A percentile compares a stretch with the other conserved stretches of the same genome.
Evolutionary conservation across 2,329 filamentous ascomycete genomes (phyloP).

Genomic region (Alternaria ethzedia): DNA sequence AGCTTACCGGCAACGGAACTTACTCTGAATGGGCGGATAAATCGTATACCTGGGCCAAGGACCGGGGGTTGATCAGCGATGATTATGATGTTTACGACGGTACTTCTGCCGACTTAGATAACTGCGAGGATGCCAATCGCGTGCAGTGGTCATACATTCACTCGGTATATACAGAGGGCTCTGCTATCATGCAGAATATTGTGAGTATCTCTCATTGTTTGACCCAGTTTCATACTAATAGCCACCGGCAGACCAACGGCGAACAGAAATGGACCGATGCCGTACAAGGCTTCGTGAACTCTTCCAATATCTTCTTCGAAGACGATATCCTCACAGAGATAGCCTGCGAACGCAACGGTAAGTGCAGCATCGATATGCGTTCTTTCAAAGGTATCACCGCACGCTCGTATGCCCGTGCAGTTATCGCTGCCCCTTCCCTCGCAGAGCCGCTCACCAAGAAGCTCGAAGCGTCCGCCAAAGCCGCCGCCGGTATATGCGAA

Average conservation of each 20-base stretch:
- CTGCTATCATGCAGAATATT: constrained; percentile 58
- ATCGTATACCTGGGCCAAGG: constrained; percentile 62
- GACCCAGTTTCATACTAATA: background rate
- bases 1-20: constrained; percentile 66
- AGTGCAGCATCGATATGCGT: constrained; percentile 69
- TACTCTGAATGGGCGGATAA: constrained; percentile 67
- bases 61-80: constrained; percentile 56
- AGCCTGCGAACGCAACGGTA: constrained; percentile 65
- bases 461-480: constrained; percentile 29
- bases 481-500: constrained; percentile 24
- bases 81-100: constrained; percentile 60
- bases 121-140: constrained; percentile 57
- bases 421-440: constrained; percentile 23
- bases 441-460: constrained; percentile 20
- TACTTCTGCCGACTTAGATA: constrained; percentile 40
- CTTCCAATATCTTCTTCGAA: constrained; percentile 49
- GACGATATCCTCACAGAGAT: constrained; percentile 69
- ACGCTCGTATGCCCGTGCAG: constrained; percentile 32
- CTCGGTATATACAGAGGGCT: constrained; percentile 58
- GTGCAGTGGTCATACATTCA: constrained; percentile 60
- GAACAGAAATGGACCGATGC: constrained; percentile 29
- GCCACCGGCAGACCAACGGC: constrained; percentile 24
- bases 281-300: constrained; percentile 26
- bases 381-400: constrained; percentile 63
- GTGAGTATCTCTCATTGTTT: constrained; percentile 34